Evolutionary conservation across 2,329 filamentous ascomycete genomes (phyloP).

Genomic region (Escovopsis sp.): DNA sequence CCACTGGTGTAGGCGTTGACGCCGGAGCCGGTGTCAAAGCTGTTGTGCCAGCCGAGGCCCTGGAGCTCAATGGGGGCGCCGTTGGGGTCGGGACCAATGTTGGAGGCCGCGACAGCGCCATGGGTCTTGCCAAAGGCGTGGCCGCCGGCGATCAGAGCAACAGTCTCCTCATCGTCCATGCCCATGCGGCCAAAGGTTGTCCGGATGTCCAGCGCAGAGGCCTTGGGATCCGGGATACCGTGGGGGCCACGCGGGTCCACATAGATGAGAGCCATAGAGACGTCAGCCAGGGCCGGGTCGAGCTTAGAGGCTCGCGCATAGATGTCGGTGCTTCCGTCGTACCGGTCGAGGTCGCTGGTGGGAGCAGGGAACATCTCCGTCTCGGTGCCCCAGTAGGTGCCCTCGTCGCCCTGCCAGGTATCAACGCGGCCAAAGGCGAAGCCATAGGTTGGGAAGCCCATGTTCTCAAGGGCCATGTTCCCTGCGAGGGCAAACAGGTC

Average conservation of each 20-base stretch:
- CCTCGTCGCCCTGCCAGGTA: conserved; percentile 60
- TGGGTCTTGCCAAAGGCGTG: conserved; percentile 71
- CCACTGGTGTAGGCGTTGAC: conserved; percentile 57
- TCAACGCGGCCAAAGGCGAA: conserved; percentile 58
- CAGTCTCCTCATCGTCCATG: conserved; percentile 70
- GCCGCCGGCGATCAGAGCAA: conserved; percentile 60
- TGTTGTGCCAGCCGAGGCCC: conserved; percentile 58
- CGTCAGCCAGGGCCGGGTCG: conserved; percentile 50
- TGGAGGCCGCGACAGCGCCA: conserved; percentile 43
- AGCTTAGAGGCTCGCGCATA: conserved; percentile 40
- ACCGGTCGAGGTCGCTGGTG: conserved; percentile 50
- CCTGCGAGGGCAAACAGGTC: conserved; percentile 56
- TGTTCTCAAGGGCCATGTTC: conserved; percentile 61
- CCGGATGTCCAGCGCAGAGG: conserved; percentile 55
- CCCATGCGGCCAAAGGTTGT: conserved; percentile 63
- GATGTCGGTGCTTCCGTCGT: conserved; percentile 37
- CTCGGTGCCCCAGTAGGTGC: conserved; percentile 63
- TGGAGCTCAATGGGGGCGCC: conserved; percentile 47
- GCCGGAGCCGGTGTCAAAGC: conserved; percentile 46
- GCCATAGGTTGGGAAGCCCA: conserved; percentile 58
- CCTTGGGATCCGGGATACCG: conserved; percentile 51
- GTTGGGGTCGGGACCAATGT: conserved; percentile 52
- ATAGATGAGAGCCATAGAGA: conserved; percentile 61
- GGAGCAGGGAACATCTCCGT: conserved; percentile 43
- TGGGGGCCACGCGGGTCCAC: conserved; percentile 68